phyloP scores from a whole-genome alignment of 805 yeast genomes.

The Pichia exigua region DNA sequence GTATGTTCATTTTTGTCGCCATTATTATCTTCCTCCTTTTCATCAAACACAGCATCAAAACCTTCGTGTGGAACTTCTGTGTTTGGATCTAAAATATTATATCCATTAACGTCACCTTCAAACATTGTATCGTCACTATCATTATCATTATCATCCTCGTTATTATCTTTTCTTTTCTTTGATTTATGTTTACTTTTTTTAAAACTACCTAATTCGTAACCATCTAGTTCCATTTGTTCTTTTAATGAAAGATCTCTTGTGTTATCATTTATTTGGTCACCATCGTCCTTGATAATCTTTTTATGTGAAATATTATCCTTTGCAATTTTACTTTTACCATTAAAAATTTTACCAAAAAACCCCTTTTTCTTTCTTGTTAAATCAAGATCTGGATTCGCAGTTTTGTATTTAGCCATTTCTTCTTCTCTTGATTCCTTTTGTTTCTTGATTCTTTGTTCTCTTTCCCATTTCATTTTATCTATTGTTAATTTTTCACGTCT shows the following conservation, averaged over 20 bases:
- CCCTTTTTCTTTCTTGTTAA: conserved; percentile 14
- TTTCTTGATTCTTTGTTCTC: conserved; percentile 17
- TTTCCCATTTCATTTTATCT: conserved; percentile 16
- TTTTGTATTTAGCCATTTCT: conserved; percentile 17
- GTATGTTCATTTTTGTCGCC: background rate
- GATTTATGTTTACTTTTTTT: background rate
- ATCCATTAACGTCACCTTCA: background rate
- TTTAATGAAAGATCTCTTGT: conserved; percentile 1
- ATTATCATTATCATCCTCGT: conserved; percentile 2
- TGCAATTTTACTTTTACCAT: conserved; percentile 24
- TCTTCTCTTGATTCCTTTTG: conserved; percentile 18
- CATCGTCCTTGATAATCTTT: background rate
- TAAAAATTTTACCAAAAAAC: conserved; percentile 21
- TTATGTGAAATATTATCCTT: conserved; percentile 22
- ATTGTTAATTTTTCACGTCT: conserved; percentile 10
- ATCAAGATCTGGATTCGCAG: background rate
- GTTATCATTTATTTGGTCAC: background rate
- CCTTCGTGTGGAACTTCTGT: background rate
- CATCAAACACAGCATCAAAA: background rate
- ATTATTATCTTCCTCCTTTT: background rate
- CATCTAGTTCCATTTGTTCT: conserved; percentile 7
- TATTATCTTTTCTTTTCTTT: background rate
- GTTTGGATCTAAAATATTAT: conserved; percentile 2
- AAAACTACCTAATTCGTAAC: background rate
- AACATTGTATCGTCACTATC: background rate